Conservation (phyloP, 169 alveolate species). For the Plasmodium adleri region DNA sequence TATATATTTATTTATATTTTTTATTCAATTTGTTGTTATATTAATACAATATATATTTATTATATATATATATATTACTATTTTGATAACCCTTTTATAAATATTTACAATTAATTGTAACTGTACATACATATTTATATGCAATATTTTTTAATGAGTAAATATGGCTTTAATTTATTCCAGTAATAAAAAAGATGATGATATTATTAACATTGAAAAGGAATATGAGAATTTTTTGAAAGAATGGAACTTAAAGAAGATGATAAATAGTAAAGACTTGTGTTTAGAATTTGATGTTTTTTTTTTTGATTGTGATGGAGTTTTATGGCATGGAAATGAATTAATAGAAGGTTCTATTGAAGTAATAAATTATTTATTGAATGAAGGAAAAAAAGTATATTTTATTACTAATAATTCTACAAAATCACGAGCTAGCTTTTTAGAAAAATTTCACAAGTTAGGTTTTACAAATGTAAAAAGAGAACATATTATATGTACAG, state of each 20-base stretch:
- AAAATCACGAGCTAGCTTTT: constrained; percentile 69
- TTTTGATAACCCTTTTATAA: neutral
- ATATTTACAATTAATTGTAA: too few species aligned
- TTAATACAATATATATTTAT: too few species aligned
- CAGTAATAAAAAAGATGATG: neutral
- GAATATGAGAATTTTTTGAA: constrained; percentile 34
- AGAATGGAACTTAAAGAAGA: constrained; percentile 46
- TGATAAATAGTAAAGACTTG: constrained; percentile 39
- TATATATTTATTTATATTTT: too few species aligned
- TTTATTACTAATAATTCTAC: constrained; percentile 81
- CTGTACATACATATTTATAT: neutral
- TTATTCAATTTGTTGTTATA: too few species aligned
- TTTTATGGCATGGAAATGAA: constrained; percentile 82
- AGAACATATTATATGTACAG: constrained; percentile 74
- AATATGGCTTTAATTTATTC: constrained; percentile 55
- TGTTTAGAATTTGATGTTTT: constrained; percentile 68
- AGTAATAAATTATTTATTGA: constrained; percentile 74
- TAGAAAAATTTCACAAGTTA: constrained; percentile 73
- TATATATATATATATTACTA: neutral
- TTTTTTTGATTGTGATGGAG: constrained; percentile 85
- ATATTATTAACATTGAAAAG: neutral
- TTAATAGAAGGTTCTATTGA: constrained; percentile 82
- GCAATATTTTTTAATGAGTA: too few species aligned
- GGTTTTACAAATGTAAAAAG: constrained; percentile 62
- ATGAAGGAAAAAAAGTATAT: constrained; percentile 69